phyloP scores from a whole-genome alignment of 352 stramenopile genomes.

The Phytophthora ohioensis region DNA sequence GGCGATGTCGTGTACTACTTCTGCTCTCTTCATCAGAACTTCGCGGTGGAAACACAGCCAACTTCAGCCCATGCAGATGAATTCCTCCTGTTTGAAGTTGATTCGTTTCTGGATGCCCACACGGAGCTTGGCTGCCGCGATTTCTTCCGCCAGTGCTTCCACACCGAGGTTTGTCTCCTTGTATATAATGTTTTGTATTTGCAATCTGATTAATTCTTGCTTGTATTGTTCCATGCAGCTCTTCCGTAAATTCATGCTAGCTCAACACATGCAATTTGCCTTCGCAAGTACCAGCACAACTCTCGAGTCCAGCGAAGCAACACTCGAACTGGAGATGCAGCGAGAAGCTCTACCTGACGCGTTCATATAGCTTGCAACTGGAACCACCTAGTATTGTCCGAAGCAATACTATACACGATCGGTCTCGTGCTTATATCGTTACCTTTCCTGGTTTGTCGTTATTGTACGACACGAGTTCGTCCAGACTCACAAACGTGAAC shows the following conservation, averaged over 20 bases:
- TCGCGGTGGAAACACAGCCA: conserved; percentile 28
- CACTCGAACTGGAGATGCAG: conserved; percentile 6
- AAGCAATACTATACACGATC: conserved; percentile 5
- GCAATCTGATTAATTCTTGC: background rate
- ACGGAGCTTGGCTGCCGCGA: conserved; percentile 79
- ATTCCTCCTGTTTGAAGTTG: conserved; percentile 67
- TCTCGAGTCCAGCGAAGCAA: conserved; percentile 14
- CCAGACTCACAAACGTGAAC: conserved; percentile 74
- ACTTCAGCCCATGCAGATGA: conserved; percentile 25
- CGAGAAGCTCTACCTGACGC: conserved; percentile 12
- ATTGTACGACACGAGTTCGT: conserved; percentile 58
- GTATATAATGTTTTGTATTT: background rate
- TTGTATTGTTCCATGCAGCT: conserved; percentile 41
- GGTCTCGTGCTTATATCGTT: conserved; percentile 19
- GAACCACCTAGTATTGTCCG: background rate
- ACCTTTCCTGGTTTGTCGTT: conserved; percentile 29
- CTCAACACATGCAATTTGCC: conserved; percentile 57
- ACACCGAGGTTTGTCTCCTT: conserved; percentile 58
- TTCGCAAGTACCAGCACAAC: conserved; percentile 5
- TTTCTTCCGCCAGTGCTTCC: conserved; percentile 82
- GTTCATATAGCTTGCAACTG: conserved; percentile 30
- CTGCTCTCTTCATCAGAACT: conserved; percentile 60
- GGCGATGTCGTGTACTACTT: conserved; percentile 72
- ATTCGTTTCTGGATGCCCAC: conserved; percentile 68
- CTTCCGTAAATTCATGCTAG: conserved; percentile 64